Evolutionary conservation across 1,284 basidiomycete species (phyloP), one percentile per base, ranked within the genome.

Genomic region (Pisolithus thermaeus): DNA sequence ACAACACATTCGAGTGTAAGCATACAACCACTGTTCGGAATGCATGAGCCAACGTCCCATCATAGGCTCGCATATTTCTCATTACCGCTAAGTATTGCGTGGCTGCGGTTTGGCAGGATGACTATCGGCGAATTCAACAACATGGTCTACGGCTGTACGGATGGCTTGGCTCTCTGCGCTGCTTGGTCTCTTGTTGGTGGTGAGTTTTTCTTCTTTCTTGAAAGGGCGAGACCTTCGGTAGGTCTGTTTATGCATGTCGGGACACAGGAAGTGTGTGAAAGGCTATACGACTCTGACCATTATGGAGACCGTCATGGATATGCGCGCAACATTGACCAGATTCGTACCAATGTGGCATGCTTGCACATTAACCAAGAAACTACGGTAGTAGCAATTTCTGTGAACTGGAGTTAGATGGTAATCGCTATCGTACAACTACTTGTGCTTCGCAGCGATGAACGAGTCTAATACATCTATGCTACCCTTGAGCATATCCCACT

Each of bases 31-130:
- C 41, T 52, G 32, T 23, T 35, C 44, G 45, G 12, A 16, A 28
- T 50, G 28, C 18, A 3, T 28, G 37, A 12, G 37, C 47, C 50
- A 32, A 51, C 27, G 45, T 56, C n/a, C 8, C 14, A 30, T 41
- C n/a, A 9, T 51, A 89, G 79, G 75, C 84, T 54, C 87, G 94
- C 11, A 83, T 97, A 61, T 99, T 97, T 68, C 68, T 98, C 38
- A 90, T 98, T 54, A 88, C 90, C 6, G 94, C 94, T 0, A 88
- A 92, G 60, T 97, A 92, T 69, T 98, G 96, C 67, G 80, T 86
- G 45, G 75, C 74, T 20, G 84, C 93, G 37, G 88, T 94, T 2
- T 97, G 92, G 86, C 74, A 81, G 58, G 87, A 90, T 62, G 92
- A 96, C 53, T 76, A 77, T 59, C 73, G 76, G 50, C 74, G 74